Evolutionary conservation across 805 yeast genomes (phyloP), one percentile per base, ranked within the genome.

Genomic region (Teunomyces stri): DNA sequence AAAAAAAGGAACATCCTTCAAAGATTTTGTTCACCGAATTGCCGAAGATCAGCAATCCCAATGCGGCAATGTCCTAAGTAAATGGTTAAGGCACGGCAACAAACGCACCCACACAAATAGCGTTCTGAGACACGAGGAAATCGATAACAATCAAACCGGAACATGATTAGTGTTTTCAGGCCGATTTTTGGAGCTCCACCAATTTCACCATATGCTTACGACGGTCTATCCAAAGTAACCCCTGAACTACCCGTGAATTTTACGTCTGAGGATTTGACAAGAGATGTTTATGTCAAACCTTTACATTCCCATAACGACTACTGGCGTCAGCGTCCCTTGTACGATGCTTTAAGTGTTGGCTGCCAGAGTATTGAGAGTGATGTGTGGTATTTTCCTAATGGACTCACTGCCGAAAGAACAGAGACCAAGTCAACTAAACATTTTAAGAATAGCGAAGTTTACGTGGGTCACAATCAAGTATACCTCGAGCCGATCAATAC

Each of bases 271-370:
- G 47, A 56, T 13, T 52, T 66, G 31, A 70, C 68, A 10, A 51
- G 70, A 43, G 72, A 73, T 37, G 70, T 74, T 2, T 60, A 68
- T 37, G 62, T 69, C 45, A 74, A 71, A 47, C 70, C 72, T 5
- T 68, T 83, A 20, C 89, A 84, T 58, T 81, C 87, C 0, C 89
- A 84, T 58, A 84, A 84, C 57, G 89, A 84, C 59, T 85, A 84
- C 61, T 81, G 86, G 85, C 66, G 89, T 55, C 49, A 58, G 3
- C 56, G 66, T 4, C 89, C 89, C 0, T 66, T 84, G 3, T 71
- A 78, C 44, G 84, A 82, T 49, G 89, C 88, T 0, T 59, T 79
- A 30, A 61, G 69, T 15, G 59, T 74, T 10, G 90, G 89, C 2
- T 72, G 78, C 31, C 69, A 70, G 37, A 78, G 85, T 42, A 70